These are phyloP conservation scores for Aspergillus novofumigatus DNA, from an alignment of 2,329 filamentous ascomycete genomes.

Conservation along the genomic window DNA sequence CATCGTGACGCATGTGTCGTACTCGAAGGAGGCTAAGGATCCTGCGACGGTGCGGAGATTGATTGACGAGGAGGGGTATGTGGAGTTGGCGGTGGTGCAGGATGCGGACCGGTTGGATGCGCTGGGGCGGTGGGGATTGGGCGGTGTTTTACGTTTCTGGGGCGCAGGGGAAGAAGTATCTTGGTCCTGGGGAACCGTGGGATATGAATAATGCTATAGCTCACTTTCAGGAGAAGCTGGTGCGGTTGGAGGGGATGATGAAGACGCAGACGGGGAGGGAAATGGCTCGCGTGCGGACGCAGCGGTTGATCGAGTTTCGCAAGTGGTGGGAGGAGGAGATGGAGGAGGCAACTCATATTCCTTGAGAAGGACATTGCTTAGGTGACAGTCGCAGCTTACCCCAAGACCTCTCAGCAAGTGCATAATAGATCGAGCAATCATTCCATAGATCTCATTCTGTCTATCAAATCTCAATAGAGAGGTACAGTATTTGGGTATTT, in stretches of 20 bases:
- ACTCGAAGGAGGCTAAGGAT: constrained; percentile 65
- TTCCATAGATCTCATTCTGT: constrained; percentile 4
- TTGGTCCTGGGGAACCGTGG: constrained; percentile 21
- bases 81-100: constrained; percentile 80
- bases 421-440: constrained; percentile 2
- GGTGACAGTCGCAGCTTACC: background rate
- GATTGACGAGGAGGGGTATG: constrained; percentile 53
- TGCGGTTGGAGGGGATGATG: constrained; percentile 59
- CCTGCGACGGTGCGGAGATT: constrained; percentile 57
- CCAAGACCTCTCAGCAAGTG: background rate
- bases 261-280: constrained; percentile 52
- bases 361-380: background rate
- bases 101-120: constrained; percentile 92
- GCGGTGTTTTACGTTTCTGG: constrained; percentile 71
- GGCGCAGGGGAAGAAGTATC: constrained; percentile 39
- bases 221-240: constrained; percentile 74
- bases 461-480: constrained; percentile 4
- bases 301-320: constrained; percentile 47
- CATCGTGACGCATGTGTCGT: constrained; percentile 74
- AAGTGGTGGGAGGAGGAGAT: constrained; percentile 54
- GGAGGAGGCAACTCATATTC: constrained; percentile 1
- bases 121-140: constrained; percentile 79
- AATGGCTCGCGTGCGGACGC: constrained; percentile 48
- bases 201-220: constrained; percentile 63
- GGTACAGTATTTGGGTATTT: constrained; percentile 10